These are phyloP conservation scores for Triticum monococcum DNA, from an alignment of 176 grass and related monocot species.

Conservation along the genomic window DNA sequence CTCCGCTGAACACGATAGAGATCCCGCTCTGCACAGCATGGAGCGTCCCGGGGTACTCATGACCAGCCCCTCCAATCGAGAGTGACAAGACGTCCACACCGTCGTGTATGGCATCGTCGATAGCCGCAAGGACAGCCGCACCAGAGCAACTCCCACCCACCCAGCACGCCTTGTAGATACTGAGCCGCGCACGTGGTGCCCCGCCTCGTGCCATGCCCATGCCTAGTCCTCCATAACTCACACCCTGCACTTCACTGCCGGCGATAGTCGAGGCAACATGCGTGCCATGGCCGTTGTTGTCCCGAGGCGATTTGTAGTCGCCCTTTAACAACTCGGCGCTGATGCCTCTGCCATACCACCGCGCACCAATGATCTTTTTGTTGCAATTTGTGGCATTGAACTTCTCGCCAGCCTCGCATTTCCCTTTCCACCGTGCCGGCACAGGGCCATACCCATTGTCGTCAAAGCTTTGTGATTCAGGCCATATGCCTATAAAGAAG, in stretches of 20 bases:
- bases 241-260: slow-evolving; percentile 15
- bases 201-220: slow-evolving; percentile 44
- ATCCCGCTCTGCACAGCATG: slow-evolving; percentile 56
- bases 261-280: slow-evolving; percentile 52
- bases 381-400: slow-evolving; percentile 43
- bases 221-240: slow-evolving; percentile 26
- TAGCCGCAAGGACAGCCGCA: background rate
- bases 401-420: slow-evolving; percentile 27
- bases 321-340: background rate
- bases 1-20: slow-evolving; percentile 32
- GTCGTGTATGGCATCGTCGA: slow-evolving; percentile 65
- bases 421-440: slow-evolving; percentile 42
- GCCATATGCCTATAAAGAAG: slow-evolving; percentile 42
- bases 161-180: slow-evolving; percentile 51
- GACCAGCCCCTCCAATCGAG: background rate
- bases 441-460: slow-evolving; percentile 40
- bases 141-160: background rate
- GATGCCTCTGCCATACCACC: slow-evolving; percentile 26
- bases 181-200: slow-evolving; percentile 44
- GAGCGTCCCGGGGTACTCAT: slow-evolving; percentile 7
- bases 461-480: slow-evolving; percentile 61
- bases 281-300: slow-evolving; percentile 28
- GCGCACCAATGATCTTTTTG: slow-evolving; percentile 56
- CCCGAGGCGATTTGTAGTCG: slow-evolving; percentile 44
- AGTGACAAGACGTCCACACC: slow-evolving; percentile 65